phyloP scores from a whole-genome alignment of 2,329 filamentous ascomycete genomes.

The Albifimbria verrucaria region DNA sequence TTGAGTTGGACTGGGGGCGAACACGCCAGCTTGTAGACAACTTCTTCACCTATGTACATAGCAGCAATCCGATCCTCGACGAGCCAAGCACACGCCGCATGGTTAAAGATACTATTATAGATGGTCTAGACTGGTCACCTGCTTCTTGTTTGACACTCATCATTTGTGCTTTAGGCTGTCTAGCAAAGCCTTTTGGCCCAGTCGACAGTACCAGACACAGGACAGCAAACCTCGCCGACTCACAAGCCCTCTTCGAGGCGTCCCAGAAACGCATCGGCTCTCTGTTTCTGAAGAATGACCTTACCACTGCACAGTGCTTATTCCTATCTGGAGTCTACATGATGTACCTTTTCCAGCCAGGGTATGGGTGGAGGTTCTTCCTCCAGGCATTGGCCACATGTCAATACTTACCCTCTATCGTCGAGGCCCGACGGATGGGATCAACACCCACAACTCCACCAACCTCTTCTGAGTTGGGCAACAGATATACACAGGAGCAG shows the following conservation, averaged over 20 bases:
- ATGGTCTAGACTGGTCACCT: slow-evolving; percentile 42
- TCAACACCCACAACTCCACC: slow-evolving; percentile 7
- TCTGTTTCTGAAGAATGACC: slow-evolving; percentile 34
- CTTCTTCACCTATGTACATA: slow-evolving; percentile 47
- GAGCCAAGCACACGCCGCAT: slow-evolving; percentile 35
- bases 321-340: slow-evolving; percentile 47
- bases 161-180: slow-evolving; percentile 43
- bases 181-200: slow-evolving; percentile 39
- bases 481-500: slow-evolving; percentile 35
- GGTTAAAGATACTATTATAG: slow-evolving; percentile 33
- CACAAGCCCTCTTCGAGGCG: slow-evolving; percentile 42
- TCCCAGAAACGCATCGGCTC: slow-evolving; percentile 47
- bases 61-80: slow-evolving; percentile 50
- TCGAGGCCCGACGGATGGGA: slow-evolving; percentile 23
- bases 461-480: slow-evolving; percentile 14
- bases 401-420: slow-evolving; percentile 36
- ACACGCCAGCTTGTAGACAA: slow-evolving; percentile 38
- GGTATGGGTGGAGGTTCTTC: slow-evolving; percentile 50
- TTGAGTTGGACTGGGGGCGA: slow-evolving; percentile 33
- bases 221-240: slow-evolving; percentile 31
- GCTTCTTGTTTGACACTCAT: slow-evolving; percentile 44
- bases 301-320: slow-evolving; percentile 47
- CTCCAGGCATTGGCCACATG: slow-evolving; percentile 47
- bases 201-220: slow-evolving; percentile 28
- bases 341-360: slow-evolving; percentile 44